Conservation (phyloP, 164 flowering plant genomes). For the Brasenia schreberi region DNA sequence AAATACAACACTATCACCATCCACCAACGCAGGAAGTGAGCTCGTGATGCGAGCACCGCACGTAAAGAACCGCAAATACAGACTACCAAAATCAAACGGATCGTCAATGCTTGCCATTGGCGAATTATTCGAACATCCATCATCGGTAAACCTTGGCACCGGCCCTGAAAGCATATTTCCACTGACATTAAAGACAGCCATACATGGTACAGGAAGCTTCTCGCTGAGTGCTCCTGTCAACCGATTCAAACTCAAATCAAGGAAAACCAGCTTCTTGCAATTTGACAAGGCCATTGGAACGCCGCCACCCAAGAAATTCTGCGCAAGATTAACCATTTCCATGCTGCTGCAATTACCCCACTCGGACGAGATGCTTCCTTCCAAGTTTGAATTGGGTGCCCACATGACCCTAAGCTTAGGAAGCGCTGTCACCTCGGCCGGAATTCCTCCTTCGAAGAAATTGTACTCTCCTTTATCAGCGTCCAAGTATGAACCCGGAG, state of each 20-base stretch:
- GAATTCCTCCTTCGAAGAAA: constrained; percentile 56
- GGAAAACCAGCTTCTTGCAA: constrained; percentile 50
- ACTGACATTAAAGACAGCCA: constrained; percentile 65
- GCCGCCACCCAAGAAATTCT: constrained; percentile 45
- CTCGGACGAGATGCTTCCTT: constrained; percentile 36
- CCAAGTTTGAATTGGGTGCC: constrained; percentile 63
- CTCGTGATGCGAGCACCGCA: constrained; percentile 15
- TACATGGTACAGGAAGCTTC: constrained; percentile 48
- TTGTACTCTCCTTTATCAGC: constrained; percentile 45
- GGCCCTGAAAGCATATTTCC: constrained; percentile 46
- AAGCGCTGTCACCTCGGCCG: constrained; percentile 36
- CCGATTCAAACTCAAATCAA: constrained; percentile 52
- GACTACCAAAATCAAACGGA: constrained; percentile 11
- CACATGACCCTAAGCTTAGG: constrained; percentile 68
- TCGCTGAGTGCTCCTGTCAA: constrained; percentile 40
- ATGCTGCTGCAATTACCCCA: constrained; percentile 71
- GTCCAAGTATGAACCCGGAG: constrained; percentile 3
- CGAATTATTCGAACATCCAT: constrained; percentile 21
- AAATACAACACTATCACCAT: constrained; percentile 21
- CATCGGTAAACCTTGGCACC: constrained; percentile 35
- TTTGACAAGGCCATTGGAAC: constrained; percentile 23
- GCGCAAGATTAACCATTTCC: constrained; percentile 69
- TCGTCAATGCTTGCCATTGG: constrained; percentile 4
- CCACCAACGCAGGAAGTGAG: constrained; percentile 16
- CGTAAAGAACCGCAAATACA: constrained; percentile 36